phyloP scores from a whole-genome alignment of 805 yeast species.

The Candida stauntonica region DNA sequence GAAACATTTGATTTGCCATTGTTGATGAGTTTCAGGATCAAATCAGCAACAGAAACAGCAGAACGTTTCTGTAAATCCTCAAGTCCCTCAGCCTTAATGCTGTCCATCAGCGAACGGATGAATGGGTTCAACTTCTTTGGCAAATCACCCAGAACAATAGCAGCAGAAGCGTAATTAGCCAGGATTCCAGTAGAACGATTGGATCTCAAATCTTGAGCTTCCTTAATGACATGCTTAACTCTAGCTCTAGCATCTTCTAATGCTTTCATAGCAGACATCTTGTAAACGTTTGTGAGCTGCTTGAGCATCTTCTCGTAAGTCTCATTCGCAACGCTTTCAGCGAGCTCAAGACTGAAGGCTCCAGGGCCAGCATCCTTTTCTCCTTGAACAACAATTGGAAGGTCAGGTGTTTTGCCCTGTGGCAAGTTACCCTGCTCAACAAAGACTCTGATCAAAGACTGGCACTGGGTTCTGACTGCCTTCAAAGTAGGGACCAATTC shows the following conservation, averaged over 20 bases:
- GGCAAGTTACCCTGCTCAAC: constrained; percentile 72
- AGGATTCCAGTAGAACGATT: constrained; percentile 56
- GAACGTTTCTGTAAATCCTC: constrained; percentile 64
- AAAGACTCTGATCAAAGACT: constrained; percentile 74
- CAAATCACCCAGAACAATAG: constrained; percentile 55
- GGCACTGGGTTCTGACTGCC: constrained; percentile 82
- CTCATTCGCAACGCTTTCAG: constrained; percentile 62
- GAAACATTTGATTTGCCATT: constrained; percentile 67
- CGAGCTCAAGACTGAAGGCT: constrained; percentile 79
- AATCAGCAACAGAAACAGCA: constrained; percentile 60
- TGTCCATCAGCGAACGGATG: constrained; percentile 88
- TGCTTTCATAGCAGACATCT: constrained; percentile 65
- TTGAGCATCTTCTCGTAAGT: constrained; percentile 63
- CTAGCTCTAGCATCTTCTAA: constrained; percentile 76
- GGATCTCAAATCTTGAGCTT: constrained; percentile 50
- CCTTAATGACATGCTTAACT: constrained; percentile 59
- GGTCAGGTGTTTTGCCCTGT: constrained; percentile 65
- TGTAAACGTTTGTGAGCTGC: constrained; percentile 59
- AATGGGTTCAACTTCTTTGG: constrained; percentile 87
- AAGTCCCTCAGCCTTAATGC: constrained; percentile 73
- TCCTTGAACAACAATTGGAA: constrained; percentile 90
- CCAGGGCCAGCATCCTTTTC: constrained; percentile 92
- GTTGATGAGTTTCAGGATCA: constrained; percentile 55
- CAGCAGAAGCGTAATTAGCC: constrained; percentile 75
- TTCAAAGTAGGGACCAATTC: constrained; percentile 85